Base-by-base conservation (phyloP, 345 rosid species). In the Hibiscus mutabilis region DNA sequence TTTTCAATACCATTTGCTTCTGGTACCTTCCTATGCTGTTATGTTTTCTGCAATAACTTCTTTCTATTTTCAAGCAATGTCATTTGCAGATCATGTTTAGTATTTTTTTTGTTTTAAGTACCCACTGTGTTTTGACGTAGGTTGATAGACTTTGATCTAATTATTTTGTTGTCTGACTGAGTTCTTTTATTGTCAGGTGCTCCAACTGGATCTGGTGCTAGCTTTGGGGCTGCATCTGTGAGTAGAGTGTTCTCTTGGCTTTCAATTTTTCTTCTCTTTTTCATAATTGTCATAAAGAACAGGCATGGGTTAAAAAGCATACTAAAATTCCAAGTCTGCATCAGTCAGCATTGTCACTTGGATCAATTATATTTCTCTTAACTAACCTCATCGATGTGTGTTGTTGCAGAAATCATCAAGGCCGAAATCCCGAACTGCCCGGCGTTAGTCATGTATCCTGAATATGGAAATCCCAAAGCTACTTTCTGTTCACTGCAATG, bases 161-260 rank as follows among this genome's bases (percentile, higher is more conserved):
- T 1, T 64, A 69, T 21, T 60, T 6, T 56, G 24, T 64, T 52
- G 1, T 53, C 67, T 33, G 56, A 11, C 24, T 62, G 27, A 31
- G 55, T 70, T 55, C 14, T 40, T 12, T 67, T 79, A 42, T 31
- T 72, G 59, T 49, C 82, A 92, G 98, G 90, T 74, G 63, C 82
- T 75, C 82, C 88, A 75, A 79, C 86, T 2, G 88, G 84, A 24
- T 89, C 94, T 35, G 97, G 96, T 33, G 83, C 98, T 78, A 95
- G 97, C 88, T 90, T 95, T 44, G 93, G 96, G 71, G 73, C 88
- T 73, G 56, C 81, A 72, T 77, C 89, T 9, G 99, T 95, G 79
- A 89, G 99, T 84, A 76, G 69, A 64, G 42, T 61, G 49, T 72
- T 27, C 21, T 24, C 6, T 19, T 55, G 52, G 21, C 52, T 55